Base-by-base conservation (phyloP, 495 filamentous ascomycete genomes). In the Xylaria scruposa region DNA sequence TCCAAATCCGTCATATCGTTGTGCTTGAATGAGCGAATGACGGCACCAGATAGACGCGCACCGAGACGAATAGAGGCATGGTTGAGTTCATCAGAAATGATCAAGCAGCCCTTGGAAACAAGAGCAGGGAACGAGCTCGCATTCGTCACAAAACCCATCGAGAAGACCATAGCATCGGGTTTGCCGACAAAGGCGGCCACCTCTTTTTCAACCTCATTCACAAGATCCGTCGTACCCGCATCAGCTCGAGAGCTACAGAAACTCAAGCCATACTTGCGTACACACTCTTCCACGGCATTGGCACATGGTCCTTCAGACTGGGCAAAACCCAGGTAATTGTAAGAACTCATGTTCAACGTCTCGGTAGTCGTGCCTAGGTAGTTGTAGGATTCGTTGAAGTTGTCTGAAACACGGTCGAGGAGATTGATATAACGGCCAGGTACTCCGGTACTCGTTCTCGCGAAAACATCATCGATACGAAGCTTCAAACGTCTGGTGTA, bases 281-380 rank as follows among this genome's bases (percentile, higher is more conserved):
- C 90, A 47, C 86, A 85, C 31, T 95, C 92, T 83, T 98, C 96
- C 7, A 95, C 93, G 31, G 92, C 90, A 82, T 98, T 97, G 36
- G 97, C 97, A 80, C 97, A 98, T 47, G 95, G 95, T 19, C 96
- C 96, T 77, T 97, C 94, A 0, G 96, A 98, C 81, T 99, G 97
- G 69, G 96, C 96, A 78, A 99, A 99, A 36, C 96, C 96, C 8
- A 99, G 92, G 75, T 99, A 99, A 78, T 99, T 99, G 87, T 99
- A 99, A 4, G 96, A 99, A 83, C 94, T 97, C 90, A 99, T 90
- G 80, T 99, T 99, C 70, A 99, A 83, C 0, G 96, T 98, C 78
- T 99, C 93, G n/a, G 96, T 98, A 61, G 88, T 90, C 44, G 93
- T 97, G 47, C 97, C 97, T 12, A 91, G 94, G 75, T 93, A 87